These are phyloP conservation scores for Pythium angustatum DNA, from an alignment of 352 stramenopile genomes.

Conservation along the genomic window DNA sequence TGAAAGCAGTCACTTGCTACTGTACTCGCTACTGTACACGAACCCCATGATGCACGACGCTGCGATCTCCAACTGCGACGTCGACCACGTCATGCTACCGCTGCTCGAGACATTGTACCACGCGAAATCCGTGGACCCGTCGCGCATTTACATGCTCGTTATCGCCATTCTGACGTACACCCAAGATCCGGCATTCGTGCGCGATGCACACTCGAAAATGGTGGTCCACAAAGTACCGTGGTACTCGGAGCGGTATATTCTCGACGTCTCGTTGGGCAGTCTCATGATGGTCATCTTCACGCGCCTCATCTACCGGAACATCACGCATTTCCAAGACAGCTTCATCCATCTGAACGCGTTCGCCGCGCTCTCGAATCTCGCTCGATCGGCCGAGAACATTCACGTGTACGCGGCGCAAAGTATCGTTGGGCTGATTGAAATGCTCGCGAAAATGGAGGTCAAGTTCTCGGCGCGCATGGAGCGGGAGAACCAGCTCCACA, in stretches of 20 bases:
- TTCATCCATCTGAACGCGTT: constrained; percentile 82
- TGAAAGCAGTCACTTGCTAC: constrained; percentile 65
- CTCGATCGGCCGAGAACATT: constrained; percentile 66
- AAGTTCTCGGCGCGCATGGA: constrained; percentile 59
- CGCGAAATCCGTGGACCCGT: constrained; percentile 57
- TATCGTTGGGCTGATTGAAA: constrained; percentile 66
- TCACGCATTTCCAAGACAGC: constrained; percentile 78
- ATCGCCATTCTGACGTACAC: constrained; percentile 72
- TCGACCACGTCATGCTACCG: constrained; percentile 57
- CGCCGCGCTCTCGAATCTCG: constrained; percentile 70
- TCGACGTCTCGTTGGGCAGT: constrained; percentile 72
- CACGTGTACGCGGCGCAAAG: constrained; percentile 75
- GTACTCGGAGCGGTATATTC: constrained; percentile 80
- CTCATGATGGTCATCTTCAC: constrained; percentile 81
- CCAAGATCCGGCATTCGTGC: constrained; percentile 61
- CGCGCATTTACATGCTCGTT: constrained; percentile 70
- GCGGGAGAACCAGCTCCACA: constrained; percentile 36
- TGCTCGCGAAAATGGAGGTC: constrained; percentile 75
- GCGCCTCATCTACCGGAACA: constrained; percentile 75
- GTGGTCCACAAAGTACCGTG: constrained; percentile 64
- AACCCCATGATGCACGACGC: constrained; percentile 57
- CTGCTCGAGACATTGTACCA: constrained; percentile 77
- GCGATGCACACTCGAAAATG: constrained; percentile 57
- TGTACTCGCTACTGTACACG: constrained; percentile 76
- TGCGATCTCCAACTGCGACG: constrained; percentile 44